Evolutionary conservation across 371 early-diverging fungal genomes (phyloP).

Genomic region (Saksenaea vasiformis): DNA sequence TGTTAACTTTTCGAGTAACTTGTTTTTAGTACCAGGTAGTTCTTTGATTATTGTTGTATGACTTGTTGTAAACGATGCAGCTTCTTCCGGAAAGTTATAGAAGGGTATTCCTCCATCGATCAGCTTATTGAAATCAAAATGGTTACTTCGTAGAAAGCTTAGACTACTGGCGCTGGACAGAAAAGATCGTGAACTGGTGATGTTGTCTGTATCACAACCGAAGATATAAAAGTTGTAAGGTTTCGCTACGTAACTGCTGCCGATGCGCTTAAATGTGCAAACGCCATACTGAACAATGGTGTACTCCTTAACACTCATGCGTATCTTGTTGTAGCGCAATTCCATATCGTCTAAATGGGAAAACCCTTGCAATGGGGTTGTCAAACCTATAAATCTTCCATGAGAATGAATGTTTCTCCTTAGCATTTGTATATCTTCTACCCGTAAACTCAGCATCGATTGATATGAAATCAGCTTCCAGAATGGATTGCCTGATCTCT

Average conservation of each 20-base stretch:
- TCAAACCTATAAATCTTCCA: conserved; percentile 23
- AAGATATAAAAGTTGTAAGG: conserved; percentile 90
- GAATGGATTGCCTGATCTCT: conserved; percentile 62
- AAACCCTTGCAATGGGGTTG: conserved; percentile 16
- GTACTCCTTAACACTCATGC: conserved; percentile 54
- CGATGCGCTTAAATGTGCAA: conserved; percentile 66
- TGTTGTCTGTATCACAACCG: conserved; percentile 46
- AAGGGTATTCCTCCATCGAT: conserved; percentile 50
- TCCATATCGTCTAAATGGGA: conserved; percentile 45
- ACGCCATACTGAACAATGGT: conserved; percentile 80
- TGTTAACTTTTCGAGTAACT: background rate
- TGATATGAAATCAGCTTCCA: conserved; percentile 73
- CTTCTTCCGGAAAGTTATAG: conserved; percentile 41
- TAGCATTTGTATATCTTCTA: conserved; percentile 13
- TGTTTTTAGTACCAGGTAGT: background rate
- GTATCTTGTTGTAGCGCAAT: conserved; percentile 63
- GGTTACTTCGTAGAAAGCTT: conserved; percentile 43
- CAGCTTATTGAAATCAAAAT: conserved; percentile 82
- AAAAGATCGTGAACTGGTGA: conserved; percentile 58
- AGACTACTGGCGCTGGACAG: conserved; percentile 67
- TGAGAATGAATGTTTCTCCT: background rate
- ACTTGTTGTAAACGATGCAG: background rate
- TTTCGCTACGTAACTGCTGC: conserved; percentile 61
- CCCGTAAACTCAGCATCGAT: conserved; percentile 90
- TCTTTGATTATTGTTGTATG: background rate